Percentiles rank a stretch among this genome's conserved stretches.
These are phyloP conservation scores for Pichia sporocuriosa DNA, from an alignment of 805 yeast genomes.

Conservation along the genomic window DNA sequence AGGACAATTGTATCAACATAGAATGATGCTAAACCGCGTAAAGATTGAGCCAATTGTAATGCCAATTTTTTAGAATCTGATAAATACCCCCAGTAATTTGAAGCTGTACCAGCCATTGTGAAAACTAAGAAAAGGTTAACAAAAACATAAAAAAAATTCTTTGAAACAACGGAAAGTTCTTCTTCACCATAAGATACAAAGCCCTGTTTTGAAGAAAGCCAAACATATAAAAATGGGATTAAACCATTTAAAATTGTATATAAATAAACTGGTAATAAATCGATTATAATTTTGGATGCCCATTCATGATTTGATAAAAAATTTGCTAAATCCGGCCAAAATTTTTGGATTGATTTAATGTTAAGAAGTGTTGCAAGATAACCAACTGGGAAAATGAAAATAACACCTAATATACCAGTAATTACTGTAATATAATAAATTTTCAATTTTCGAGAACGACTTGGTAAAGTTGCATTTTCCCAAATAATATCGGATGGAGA, in stretches of 20 bases:
- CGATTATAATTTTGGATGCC: slow-evolving; percentile 78
- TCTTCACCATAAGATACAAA: slow-evolving; percentile 88
- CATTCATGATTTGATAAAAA: slow-evolving; percentile 56
- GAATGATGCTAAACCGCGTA: slow-evolving; percentile 73
- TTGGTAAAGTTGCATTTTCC: slow-evolving; percentile 79
- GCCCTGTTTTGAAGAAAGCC: slow-evolving; percentile 80
- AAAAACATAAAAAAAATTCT: slow-evolving; percentile 90
- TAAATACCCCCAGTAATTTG: slow-evolving; percentile 68
- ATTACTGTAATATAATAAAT: slow-evolving; percentile 57
- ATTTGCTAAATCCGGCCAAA: slow-evolving; percentile 78
- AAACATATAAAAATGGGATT: slow-evolving; percentile 81
- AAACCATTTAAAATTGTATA: slow-evolving; percentile 77
- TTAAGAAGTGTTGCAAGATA: slow-evolving; percentile 80
- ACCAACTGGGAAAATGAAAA: slow-evolving; percentile 76
- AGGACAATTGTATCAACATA: slow-evolving; percentile 81
- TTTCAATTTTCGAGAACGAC: slow-evolving; percentile 62
- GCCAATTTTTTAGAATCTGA: slow-evolving; percentile 91
- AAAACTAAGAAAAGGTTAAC: slow-evolving; percentile 90
- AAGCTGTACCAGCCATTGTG: slow-evolving; percentile 89
- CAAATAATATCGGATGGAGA: slow-evolving; percentile 95
- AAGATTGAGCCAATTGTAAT: slow-evolving; percentile 72
- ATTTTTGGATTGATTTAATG: slow-evolving; percentile 64
- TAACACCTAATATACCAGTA: slow-evolving; percentile 62
- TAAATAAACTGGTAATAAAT: slow-evolving; percentile 83
- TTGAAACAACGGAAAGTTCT: slow-evolving; percentile 81